Base-by-base conservation (phyloP, 257 asterid genomes). In the Rehmannia glutinosa region DNA sequence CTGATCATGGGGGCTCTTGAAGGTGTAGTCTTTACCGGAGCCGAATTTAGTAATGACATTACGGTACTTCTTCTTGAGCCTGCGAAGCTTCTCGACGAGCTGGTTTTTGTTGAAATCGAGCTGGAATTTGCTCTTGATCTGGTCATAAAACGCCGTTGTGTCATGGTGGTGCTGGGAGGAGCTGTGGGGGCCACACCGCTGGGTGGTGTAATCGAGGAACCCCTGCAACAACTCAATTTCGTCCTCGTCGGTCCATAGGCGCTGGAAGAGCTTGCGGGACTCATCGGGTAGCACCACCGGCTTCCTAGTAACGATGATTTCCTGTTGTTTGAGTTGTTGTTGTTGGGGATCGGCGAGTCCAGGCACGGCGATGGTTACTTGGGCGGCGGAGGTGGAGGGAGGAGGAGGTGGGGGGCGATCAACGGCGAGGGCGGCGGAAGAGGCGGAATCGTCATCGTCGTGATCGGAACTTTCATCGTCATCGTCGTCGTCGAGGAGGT, bases 171-270 rank as follows among this genome's bases (percentile, higher is more conserved):
- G 95, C 75, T 87, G 90, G 0, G 96, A 78, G 8, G 96, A 79
- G 55, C 66, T 76, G 52, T 79, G 77, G 10, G 88, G 70, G 1
- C 95, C 94, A 30, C 80, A 82, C 5, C 89, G 88, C 51, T 79
- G 88, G 6, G 82, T 70, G 1, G 95, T 92, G 76, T 92, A 92
- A 12, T 92, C 98, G 10, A 90, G 81, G 64, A 87, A 89, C 1
- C 98, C 97, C 59, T 84, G 90, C 62, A 92, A 43, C 36, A 92
- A 87, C 83, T 89, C 98, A 80, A 92, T 87, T 72, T 92, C 98
- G 47, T 92, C 98, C 78, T 87, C 98, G 17, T 92, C 98, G 0
- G 96, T 89, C 98, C 98, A 92, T 12, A 92, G 84, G 20, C 98
- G 85, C 76, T 92, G 98, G 73, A 92, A 92, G 11, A 92, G 91